Percentiles rank a stretch among this genome's conserved stretches.
phyloP scores from a whole-genome alignment of 225 moss, liverwort and hornwort species.

The Pseudoscleropodium purum region DNA sequence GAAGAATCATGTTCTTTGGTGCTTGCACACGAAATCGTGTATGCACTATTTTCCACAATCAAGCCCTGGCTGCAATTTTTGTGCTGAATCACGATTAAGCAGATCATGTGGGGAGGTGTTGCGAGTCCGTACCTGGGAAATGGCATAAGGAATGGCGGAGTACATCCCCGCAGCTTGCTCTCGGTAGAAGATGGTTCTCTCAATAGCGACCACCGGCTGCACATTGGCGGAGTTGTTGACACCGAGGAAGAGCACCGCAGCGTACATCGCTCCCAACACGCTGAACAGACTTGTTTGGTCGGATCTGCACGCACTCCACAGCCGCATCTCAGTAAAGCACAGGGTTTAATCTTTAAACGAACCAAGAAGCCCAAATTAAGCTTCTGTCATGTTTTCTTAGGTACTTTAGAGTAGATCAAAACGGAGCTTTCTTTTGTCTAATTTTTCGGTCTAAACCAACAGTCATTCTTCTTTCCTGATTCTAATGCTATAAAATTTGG shows the following conservation, averaged over 20 bases:
- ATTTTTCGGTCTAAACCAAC: neutral
- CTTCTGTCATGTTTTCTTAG: neutral
- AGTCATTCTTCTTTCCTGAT: neutral
- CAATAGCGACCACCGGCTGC: conserved; percentile 44
- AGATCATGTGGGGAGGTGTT: neutral
- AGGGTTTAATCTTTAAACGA: neutral
- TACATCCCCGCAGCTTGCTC: conserved; percentile 51
- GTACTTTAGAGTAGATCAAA: neutral
- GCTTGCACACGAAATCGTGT: neutral
- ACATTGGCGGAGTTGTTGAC: conserved; percentile 44
- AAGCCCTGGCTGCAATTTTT: neutral
- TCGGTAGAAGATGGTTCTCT: conserved; percentile 40
- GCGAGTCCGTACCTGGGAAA: conserved; percentile 21
- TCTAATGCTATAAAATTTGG: neutral
- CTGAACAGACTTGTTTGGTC: conserved; percentile 24
- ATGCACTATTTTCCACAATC: neutral
- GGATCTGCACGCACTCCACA: conserved; percentile 2
- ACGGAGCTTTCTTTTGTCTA: neutral
- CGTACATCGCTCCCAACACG: conserved; percentile 45
- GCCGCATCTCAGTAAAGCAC: neutral
- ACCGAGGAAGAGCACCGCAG: conserved; percentile 41
- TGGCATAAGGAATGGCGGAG: conserved; percentile 42
- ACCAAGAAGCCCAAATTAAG: neutral
- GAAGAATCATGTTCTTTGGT: neutral
- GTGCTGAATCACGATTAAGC: neutral